phyloP scores from a whole-genome alignment of 1,284 basidiomycete genomes.

The Cryptococcus wingfieldii region DNA sequence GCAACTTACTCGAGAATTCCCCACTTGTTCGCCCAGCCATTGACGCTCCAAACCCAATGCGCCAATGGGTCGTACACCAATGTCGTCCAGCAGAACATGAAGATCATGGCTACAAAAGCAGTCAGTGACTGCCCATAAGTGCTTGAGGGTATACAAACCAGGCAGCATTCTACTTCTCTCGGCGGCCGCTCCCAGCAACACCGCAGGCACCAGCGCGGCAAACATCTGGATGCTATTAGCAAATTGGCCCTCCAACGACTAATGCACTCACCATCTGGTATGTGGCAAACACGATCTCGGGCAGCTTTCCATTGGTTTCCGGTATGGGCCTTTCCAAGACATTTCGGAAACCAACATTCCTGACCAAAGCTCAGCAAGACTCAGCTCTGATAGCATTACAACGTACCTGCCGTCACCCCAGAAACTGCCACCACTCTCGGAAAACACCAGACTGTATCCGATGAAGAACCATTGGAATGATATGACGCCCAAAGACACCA shows the following conservation, averaged over 20 bases:
- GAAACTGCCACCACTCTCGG: conserved; percentile 59
- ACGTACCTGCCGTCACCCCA: conserved; percentile 58
- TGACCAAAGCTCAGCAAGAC: conserved; percentile 7
- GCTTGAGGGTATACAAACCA: conserved; percentile 23
- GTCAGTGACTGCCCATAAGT: too few species aligned
- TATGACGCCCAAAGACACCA: conserved; percentile 68
- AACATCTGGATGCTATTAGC: conserved; percentile 25
- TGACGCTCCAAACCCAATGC: conserved; percentile 68
- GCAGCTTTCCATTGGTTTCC: conserved; percentile 55
- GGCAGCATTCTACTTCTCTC: conserved; percentile 84
- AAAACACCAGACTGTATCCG: conserved; percentile 79
- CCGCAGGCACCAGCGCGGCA: conserved; percentile 53
- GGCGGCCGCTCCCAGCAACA: conserved; percentile 62
- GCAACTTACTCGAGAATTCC: conserved; percentile 71
- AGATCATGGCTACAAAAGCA: conserved; percentile 58
- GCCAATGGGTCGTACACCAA: conserved; percentile 67
- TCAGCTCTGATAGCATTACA: neutral
- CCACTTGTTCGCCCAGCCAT: conserved; percentile 86
- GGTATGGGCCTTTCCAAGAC: conserved; percentile 74
- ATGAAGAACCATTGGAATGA: conserved; percentile 83
- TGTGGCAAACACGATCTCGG: conserved; percentile 64
- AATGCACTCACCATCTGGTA: conserved; percentile 61
- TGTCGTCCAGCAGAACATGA: conserved; percentile 73
- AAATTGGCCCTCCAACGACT: conserved; percentile 50
- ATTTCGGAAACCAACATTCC: conserved; percentile 55